phyloP scores from a whole-genome alignment of 73 alveolate genomes.

The Stentor roeselii region DNA sequence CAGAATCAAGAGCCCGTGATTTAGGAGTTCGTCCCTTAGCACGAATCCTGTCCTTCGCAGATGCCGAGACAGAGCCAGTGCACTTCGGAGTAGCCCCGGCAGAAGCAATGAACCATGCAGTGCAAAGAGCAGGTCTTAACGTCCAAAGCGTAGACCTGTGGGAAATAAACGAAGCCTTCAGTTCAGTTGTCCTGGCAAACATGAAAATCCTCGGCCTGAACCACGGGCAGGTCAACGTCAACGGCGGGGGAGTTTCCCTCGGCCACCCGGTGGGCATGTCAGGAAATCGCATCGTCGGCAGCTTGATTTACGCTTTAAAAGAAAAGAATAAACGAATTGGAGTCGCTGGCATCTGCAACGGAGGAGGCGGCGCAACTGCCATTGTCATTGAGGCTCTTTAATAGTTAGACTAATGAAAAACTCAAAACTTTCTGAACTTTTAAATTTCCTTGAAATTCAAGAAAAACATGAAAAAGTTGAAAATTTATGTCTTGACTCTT shows the following conservation, averaged over 20 bases:
- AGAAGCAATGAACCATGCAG: constrained; percentile 33
- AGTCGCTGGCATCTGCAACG: constrained; percentile 84
- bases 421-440: too few relatives aligned
- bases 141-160: not conserved
- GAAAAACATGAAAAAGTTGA: too few relatives aligned
- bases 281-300: constrained; percentile 72
- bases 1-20: constrained; percentile 33
- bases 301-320: constrained; percentile 59
- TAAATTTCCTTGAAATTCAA: too few relatives aligned
- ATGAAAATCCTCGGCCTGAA: constrained; percentile 53
- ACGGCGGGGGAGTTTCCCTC: constrained; percentile 91
- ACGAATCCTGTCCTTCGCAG: constrained; percentile 51
- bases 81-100: constrained; percentile 52
- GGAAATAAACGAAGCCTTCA: constrained; percentile 18
- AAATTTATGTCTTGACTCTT: not conserved
- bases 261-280: constrained; percentile 91
- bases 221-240: constrained; percentile 59
- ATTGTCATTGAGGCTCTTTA: not conserved
- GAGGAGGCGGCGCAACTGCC: constrained; percentile 91
- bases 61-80: constrained; percentile 45
- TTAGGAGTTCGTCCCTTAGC: constrained; percentile 48
- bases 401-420: not conserved
- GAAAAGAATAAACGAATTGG: constrained; percentile 63
- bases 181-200: not conserved
- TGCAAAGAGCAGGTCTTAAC: not conserved